These are phyloP conservation scores for Kwoniella europaea DNA, from an alignment of 768 basidiomycete species.

Conservation along the genomic window DNA sequence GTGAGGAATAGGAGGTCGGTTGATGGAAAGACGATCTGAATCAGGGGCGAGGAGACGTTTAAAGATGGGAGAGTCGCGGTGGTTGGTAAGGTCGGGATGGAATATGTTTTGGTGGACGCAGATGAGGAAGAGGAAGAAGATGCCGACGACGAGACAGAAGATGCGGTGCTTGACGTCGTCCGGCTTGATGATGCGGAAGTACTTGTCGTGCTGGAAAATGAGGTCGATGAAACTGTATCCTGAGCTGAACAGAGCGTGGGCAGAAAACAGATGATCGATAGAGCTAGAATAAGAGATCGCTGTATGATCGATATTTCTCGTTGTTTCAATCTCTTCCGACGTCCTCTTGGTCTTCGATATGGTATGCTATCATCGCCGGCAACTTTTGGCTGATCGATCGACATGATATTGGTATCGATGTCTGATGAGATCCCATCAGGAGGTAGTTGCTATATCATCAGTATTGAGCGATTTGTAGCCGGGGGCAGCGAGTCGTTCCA, in stretches of 20 bases:
- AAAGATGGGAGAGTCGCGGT: conserved; percentile 35
- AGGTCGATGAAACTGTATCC: conserved; percentile 10
- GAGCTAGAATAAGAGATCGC: neutral
- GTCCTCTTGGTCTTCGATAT: conserved; percentile 2
- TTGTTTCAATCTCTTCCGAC: conserved; percentile 1
- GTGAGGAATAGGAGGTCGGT: conserved; percentile 41
- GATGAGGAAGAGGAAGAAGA: conserved; percentile 16
- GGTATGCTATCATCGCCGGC: neutral
- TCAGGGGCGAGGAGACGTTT: conserved; percentile 25
- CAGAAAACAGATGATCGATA: neutral
- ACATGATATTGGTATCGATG: neutral
- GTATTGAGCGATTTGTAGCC: neutral
- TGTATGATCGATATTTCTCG: neutral
- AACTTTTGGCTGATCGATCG: conserved; percentile 3
- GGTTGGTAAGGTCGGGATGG: conserved; percentile 27
- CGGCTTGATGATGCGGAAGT: conserved; percentile 4
- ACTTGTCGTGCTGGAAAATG: conserved; percentile 10
- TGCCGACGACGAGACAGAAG: conserved; percentile 4
- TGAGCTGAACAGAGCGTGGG: conserved; percentile 3
- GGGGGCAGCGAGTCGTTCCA: too few species aligned
- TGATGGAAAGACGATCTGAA: conserved; percentile 35
- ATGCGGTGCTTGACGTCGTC: neutral
- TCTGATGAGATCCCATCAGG: neutral
- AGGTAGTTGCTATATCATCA: conserved; percentile 13
- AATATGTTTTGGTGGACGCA: conserved; percentile 19